Conservation (phyloP, 495 filamentous ascomycete species). For the Pyronema omphalodes region DNA sequence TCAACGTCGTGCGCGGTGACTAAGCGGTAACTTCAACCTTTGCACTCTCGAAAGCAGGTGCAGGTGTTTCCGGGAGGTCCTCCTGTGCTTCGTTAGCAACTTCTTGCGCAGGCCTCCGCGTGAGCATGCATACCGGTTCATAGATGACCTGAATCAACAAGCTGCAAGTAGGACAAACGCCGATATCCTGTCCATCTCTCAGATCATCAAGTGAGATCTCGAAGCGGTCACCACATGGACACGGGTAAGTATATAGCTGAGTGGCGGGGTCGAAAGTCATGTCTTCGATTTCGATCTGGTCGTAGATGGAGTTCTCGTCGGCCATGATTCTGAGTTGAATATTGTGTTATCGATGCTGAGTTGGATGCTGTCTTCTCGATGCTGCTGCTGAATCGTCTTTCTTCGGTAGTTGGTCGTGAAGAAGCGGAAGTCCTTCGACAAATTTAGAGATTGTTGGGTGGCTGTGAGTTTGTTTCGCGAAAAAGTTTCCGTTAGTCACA, state of each 20-base stretch:
- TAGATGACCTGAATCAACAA: conserved; percentile 92
- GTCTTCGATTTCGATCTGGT: conserved; percentile 98
- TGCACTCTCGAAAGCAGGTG: too few species aligned
- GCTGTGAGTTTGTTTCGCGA: not conserved
- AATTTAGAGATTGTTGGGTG: not conserved
- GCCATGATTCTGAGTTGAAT: conserved; percentile 36
- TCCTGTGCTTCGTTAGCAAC: too few species aligned
- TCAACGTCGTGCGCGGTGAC: too few species aligned
- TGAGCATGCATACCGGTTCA: conserved; percentile 39
- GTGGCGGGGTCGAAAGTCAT: conserved; percentile 77
- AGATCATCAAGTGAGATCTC: conserved; percentile 76
- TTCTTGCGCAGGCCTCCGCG: too few species aligned
- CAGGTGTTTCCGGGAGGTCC: too few species aligned
- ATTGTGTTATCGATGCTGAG: not conserved
- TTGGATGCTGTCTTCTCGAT: not conserved
- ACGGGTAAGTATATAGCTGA: conserved; percentile 86
- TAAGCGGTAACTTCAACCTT: too few species aligned
- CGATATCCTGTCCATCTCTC: conserved; percentile 75
- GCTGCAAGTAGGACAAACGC: conserved; percentile 89
- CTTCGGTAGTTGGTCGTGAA: not conserved
- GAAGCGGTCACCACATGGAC: conserved; percentile 93
- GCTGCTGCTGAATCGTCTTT: not conserved
- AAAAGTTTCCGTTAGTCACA: not conserved
- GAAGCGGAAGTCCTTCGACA: not conserved
- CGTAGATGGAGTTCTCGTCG: conserved; percentile 65